A percentile compares a stretch with the other conserved stretches of the same genome.
These are phyloP conservation scores for Daldinia eschscholtzii DNA, from an alignment of 2,329 filamentous ascomycete genomes.

Conservation along the genomic window DNA sequence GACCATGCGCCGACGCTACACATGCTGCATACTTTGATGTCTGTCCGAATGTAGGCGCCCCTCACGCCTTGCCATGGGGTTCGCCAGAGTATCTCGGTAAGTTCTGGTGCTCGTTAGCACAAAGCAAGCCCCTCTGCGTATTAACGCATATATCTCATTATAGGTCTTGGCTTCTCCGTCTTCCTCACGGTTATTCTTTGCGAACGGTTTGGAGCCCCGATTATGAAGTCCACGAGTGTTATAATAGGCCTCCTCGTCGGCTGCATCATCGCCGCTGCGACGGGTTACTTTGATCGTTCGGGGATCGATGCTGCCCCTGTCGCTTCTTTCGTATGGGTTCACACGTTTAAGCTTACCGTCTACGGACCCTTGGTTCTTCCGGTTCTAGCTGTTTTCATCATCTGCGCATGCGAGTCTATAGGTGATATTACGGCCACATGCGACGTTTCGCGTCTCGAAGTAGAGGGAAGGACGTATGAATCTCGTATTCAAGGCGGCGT, in stretches of 20 bases:
- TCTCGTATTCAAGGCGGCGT: constrained; percentile 83
- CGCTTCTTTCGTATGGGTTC: constrained; percentile 82
- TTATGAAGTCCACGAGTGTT: constrained; percentile 86
- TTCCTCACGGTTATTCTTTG: constrained; percentile 84
- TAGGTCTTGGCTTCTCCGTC: constrained; percentile 79
- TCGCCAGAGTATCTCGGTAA: constrained; percentile 79
- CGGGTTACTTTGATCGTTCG: constrained; percentile 81
- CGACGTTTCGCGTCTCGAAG: constrained; percentile 81
- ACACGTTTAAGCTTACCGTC: constrained; percentile 78
- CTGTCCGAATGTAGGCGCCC: constrained; percentile 76
- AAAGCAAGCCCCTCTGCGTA: neutral
- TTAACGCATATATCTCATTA: neutral
- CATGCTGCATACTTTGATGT: constrained; percentile 67
- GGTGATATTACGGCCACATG: constrained; percentile 85
- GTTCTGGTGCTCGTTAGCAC: constrained; percentile 12
- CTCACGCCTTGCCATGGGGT: constrained; percentile 81
- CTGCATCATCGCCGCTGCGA: constrained; percentile 82
- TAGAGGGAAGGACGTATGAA: constrained; percentile 79
- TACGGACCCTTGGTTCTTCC: constrained; percentile 82
- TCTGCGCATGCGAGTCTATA: constrained; percentile 83
- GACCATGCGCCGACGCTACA: constrained; percentile 66
- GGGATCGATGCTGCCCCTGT: constrained; percentile 78
- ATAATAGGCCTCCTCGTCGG: constrained; percentile 80
- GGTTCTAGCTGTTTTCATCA: constrained; percentile 76
- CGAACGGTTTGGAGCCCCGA: constrained; percentile 83